Base-by-base conservation (phyloP, 352 stramenopile species). In the Phytophthora agathidicida region DNA sequence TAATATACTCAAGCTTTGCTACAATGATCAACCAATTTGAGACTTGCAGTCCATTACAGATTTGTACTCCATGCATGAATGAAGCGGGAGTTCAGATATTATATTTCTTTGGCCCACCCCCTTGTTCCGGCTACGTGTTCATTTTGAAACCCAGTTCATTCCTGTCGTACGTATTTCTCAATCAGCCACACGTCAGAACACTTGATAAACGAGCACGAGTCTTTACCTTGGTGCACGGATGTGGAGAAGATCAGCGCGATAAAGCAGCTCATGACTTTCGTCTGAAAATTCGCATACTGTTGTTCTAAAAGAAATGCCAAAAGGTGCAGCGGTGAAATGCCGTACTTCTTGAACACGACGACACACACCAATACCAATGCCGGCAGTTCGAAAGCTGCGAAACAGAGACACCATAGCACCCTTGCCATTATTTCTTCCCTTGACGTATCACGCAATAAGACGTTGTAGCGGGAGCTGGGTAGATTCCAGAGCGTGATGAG, bases 291-390 rank as follows among this genome's bases (percentile, higher is more conserved):
- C 28, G 58, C 52, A 26, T 51, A 73, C 41, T 81, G 70, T 35
- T 60, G 64, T 46, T 79, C 68, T 27, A 81, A 38, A 32, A 81
- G 55, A 37, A 81, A 81, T 4, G 52, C 45, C 44, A 81, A 49
- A 33, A 74, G 24, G 5, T 66, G 55, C 39, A 62, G 13, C 14
- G 61, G 38, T 17, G 48, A 62, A 17, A 78, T 45, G 0, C 65
- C 60, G 51, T 74, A 80, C 48, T 74, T 71, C 26, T 41, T 52
- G 36, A 49, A 52, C 5, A 73, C 47, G 17, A 37, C 19, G n/a
- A 33, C 5, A 35, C 58, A 65, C 24, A 65, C 24, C 17, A 58
- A 22, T 16, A 30, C 64, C 5, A 73, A 27, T 24, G 58, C 32
- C 14, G 55, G 41, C 7, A 63, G 9, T 9, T 60, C 50, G n/a